Percentiles rank a stretch among this genome's conserved stretches.
Conservation (phyloP, 352 stramenopile genomes). For the Pythium dissimile region DNA sequence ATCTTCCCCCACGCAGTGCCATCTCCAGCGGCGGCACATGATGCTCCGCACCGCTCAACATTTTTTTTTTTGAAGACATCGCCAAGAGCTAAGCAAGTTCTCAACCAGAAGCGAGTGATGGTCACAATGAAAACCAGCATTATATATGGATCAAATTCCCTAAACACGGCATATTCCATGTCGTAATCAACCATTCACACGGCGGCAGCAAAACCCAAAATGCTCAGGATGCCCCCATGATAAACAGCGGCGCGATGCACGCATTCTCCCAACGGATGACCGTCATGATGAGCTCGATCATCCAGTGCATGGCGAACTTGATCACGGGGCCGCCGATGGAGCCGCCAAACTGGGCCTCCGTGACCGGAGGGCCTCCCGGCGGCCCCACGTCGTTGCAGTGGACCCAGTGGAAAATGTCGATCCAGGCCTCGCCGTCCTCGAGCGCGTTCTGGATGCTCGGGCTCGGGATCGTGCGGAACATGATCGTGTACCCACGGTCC, state of each 20-base stretch:
- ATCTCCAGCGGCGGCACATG: too few relatives aligned
- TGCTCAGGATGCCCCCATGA: constrained; percentile 5
- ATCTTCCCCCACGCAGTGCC: too few relatives aligned
- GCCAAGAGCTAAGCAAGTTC: too few relatives aligned
- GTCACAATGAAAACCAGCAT: not conserved
- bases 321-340: constrained; percentile 49
- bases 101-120: constrained; percentile 12
- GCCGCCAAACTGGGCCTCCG: too few relatives aligned
- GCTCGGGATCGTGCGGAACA: constrained; percentile 60
- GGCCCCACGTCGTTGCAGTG: constrained; percentile 28
- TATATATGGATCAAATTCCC: not conserved
- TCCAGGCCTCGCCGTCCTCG: constrained; percentile 48
- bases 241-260: constrained; percentile 49
- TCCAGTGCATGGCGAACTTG: constrained; percentile 68
- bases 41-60: too few relatives aligned
- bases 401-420: constrained; percentile 69
- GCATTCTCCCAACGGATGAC: constrained; percentile 66
- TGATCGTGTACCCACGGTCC: constrained; percentile 49
- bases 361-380: constrained; percentile 50
- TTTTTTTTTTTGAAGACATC: too few relatives aligned
- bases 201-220: too few relatives aligned
- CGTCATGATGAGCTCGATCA: constrained; percentile 77
- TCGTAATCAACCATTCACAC: too few relatives aligned
- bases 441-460: constrained; percentile 44
- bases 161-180: constrained; percentile 1